Base-by-base conservation (phyloP, 2,329 filamentous ascomycete species). In the Aspergillus calidoustus region DNA sequence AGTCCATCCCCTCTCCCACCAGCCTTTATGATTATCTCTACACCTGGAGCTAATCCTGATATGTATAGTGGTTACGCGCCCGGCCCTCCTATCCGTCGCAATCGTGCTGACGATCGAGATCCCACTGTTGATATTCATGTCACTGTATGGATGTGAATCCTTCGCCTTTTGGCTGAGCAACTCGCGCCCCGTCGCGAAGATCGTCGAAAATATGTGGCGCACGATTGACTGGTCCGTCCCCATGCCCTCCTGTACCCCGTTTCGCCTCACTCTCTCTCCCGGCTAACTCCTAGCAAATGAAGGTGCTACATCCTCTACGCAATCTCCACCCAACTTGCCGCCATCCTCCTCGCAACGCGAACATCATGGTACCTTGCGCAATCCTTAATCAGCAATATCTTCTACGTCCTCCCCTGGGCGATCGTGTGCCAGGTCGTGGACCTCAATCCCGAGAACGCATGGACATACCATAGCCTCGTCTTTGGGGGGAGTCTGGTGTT, bases 151-250 rank as follows among this genome's bases (percentile, higher is more conserved):
- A 2, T 84, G 85, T 3, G 74, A 81, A 8, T 78, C 82, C 0
- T 92, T 91, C 68, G 88, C 89, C 0, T 77, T 75, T 3, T 92
- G 86, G 60, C 80, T 92, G 7, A 87, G 85, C 8, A 80, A 77
- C 1, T 88, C 84, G 0, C 76, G 82, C 0, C 72, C 78, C 0
- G 88, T 91, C 0, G 84, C 89, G 0, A 69, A 76, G 0, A 87
- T 91, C 44, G 87, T 86, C 0, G 83, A 82, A 4, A 82, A 85
- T 25, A 92, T 92, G 88, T 91, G 89, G 85, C 76, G 72, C 23
- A 66, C 55, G 1, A 66, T 66, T 43, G 65, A 67, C 46, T 67
- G 57, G 65, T 60, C 38, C 48, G 58, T 57, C 19, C 43, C 15
- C 43, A 19, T 19, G 19, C 19, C 19, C 19, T 19, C 19, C 19